Percentiles rank a stretch among this genome's conserved stretches.
These are phyloP conservation scores for Euphorbia pulcherrima DNA, from an alignment of 345 rosid species.

Conservation along the genomic window DNA sequence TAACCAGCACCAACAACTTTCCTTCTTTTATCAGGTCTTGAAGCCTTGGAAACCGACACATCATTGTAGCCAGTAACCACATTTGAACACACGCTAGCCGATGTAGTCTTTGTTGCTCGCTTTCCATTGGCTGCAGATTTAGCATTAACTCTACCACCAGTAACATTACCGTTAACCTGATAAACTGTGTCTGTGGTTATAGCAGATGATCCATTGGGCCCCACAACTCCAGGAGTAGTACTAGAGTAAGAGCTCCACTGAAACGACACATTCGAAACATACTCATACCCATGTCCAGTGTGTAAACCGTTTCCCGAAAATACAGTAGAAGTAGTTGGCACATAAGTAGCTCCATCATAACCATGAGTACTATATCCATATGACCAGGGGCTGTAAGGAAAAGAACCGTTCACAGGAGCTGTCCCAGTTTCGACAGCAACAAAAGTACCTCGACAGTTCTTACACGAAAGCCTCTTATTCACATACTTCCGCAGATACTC, in stretches of 20 bases:
- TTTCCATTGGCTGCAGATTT: conserved; percentile 49
- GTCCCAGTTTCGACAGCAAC: conserved; percentile 81
- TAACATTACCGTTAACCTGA: conserved; percentile 50
- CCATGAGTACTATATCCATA: conserved; percentile 65
- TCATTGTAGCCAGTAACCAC: conserved; percentile 31
- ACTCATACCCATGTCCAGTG: conserved; percentile 73
- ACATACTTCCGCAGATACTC: conserved; percentile 95
- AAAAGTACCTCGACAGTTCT: conserved; percentile 95
- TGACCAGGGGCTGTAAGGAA: conserved; percentile 60
- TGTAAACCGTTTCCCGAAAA: conserved; percentile 61
- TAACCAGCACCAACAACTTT: conserved; percentile 50
- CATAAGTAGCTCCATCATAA: too few species aligned
- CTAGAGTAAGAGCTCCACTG: conserved; percentile 68
- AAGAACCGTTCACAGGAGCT: conserved; percentile 72
- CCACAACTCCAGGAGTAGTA: conserved; percentile 49
- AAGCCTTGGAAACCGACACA: conserved; percentile 34
- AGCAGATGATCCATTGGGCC: too few species aligned
- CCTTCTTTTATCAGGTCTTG: conserved; percentile 72
- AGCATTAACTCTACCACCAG: conserved; percentile 37
- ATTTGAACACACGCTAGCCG: conserved; percentile 26
- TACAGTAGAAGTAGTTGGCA: conserved; percentile 61
- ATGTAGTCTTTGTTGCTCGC: conserved; percentile 34
- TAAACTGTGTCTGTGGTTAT: conserved; percentile 53
- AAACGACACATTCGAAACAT: conserved; percentile 63
- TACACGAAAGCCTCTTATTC: conserved; percentile 93